A percentile compares a stretch with the other conserved stretches of the same genome.
Conservation (phyloP, 1,284 basidiomycete genomes). For the Tausonia pullulans region DNA sequence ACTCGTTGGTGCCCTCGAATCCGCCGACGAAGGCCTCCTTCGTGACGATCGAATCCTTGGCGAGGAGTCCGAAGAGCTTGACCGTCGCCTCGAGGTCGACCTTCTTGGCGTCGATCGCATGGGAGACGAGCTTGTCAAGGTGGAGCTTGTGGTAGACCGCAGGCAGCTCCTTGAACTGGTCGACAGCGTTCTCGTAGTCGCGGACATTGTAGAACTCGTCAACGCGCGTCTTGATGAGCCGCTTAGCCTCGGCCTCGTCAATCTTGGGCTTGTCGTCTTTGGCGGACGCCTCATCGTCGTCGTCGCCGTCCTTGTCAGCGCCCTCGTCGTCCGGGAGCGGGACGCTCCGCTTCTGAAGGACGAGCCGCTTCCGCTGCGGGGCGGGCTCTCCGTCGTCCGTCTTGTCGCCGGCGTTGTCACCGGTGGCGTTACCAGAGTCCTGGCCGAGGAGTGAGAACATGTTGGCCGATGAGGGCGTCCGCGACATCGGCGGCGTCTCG, state of each 20-base stretch:
- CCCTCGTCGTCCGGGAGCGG: conserved; percentile 26
- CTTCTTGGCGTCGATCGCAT: conserved; percentile 68
- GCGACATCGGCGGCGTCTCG: conserved; percentile 50
- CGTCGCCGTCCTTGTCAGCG: conserved; percentile 36
- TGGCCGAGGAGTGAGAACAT: conserved; percentile 76
- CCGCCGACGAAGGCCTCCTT: conserved; percentile 66
- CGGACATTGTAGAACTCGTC: conserved; percentile 51
- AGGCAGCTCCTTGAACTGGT: conserved; percentile 68
- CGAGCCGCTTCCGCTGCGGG: conserved; percentile 60
- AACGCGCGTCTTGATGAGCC: conserved; percentile 53
- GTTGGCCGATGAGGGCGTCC: conserved; percentile 66
- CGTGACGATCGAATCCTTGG: conserved; percentile 58
- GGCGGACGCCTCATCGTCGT: conserved; percentile 43
- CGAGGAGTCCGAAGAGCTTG: conserved; percentile 57
- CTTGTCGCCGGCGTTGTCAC: conserved; percentile 37
- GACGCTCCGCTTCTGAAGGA: conserved; percentile 50
- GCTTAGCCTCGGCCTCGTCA: conserved; percentile 33
- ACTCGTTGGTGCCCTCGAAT: conserved; percentile 55
- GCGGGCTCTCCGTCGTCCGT: conserved; percentile 32
- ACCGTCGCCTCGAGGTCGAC: conserved; percentile 53
- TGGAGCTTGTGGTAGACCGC: conserved; percentile 50
- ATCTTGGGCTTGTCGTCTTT: conserved; percentile 47
- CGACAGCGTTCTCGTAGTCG: conserved; percentile 62
- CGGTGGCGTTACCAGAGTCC: conserved; percentile 45
- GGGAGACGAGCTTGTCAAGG: conserved; percentile 58